phyloP scores from a whole-genome alignment of 345 rosid species.

The Conringia planisiliqua region DNA sequence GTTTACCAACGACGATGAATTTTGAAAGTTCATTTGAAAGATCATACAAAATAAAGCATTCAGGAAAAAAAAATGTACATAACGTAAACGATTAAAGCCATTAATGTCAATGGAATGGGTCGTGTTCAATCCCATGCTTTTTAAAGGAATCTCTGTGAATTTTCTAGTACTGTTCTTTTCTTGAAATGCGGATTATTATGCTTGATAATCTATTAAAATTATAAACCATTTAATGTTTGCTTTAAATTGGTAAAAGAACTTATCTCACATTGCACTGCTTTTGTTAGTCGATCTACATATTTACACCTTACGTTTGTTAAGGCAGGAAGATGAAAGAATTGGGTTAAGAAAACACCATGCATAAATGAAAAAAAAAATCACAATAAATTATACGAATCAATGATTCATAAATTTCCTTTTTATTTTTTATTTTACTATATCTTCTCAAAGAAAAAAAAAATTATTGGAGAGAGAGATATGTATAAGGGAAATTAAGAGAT shows the following conservation, averaged over 20 bases:
- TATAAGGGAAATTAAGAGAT: slow-evolving; percentile 26
- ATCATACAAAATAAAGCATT: neutral
- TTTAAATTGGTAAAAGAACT: neutral
- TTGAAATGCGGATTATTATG: neutral
- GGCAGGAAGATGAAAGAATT: neutral
- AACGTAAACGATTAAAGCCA: neutral
- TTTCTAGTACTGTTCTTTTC: neutral
- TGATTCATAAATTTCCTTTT: neutral
- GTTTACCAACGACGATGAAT: neutral
- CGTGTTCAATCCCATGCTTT: slow-evolving; percentile 6
- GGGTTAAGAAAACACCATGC: neutral
- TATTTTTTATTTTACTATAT: neutral
- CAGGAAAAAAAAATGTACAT: neutral
- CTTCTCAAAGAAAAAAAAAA: neutral
- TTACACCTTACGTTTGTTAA: neutral
- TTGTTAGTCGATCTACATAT: neutral
- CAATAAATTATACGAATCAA: neutral
- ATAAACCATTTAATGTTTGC: neutral
- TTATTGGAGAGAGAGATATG: slow-evolving; percentile 19
- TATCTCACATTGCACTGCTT: neutral
- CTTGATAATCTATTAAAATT: neutral
- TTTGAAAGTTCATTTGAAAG: neutral
- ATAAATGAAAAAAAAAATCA: neutral
- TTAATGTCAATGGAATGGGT: slow-evolving; percentile 17
- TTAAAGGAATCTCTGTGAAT: neutral